Percentiles rank a stretch among this genome's conserved stretches.
phyloP scores from a whole-genome alignment of 2,329 filamentous ascomycete genomes.

The Beauveria varroae region DNA sequence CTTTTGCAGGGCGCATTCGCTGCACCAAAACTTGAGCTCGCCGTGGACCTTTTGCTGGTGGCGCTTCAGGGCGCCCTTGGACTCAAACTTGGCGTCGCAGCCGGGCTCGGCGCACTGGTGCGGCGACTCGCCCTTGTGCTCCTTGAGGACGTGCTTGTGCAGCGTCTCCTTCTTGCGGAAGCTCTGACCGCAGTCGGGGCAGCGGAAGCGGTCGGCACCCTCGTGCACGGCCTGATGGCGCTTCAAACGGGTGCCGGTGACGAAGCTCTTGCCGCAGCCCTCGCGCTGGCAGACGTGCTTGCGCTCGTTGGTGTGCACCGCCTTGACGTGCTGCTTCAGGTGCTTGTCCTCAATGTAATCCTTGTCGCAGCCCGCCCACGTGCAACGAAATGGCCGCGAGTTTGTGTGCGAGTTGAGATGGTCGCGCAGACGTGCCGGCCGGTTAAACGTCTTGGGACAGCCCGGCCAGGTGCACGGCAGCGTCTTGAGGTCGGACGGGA shows the following conservation, averaged over 20 bases:
- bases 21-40: constrained; percentile 66
- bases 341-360: constrained; percentile 82
- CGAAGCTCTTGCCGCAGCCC: constrained; percentile 72
- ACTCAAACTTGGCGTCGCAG: constrained; percentile 68
- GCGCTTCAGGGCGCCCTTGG: constrained; percentile 59
- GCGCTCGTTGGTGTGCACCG: constrained; percentile 65
- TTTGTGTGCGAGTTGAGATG: constrained; percentile 82
- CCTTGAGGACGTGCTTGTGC: constrained; percentile 70
- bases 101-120: constrained; percentile 57
- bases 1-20: constrained; percentile 51
- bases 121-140: constrained; percentile 64
- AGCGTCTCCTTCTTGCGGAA: constrained; percentile 87
- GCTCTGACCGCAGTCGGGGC: constrained; percentile 65
- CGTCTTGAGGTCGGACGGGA: constrained; percentile 67
- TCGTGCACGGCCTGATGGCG: constrained; percentile 70
- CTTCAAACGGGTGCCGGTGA: constrained; percentile 69
- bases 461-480: constrained; percentile 65
- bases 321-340: constrained; percentile 76
- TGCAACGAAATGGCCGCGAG: constrained; percentile 71
- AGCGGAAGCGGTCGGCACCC: constrained; percentile 67
- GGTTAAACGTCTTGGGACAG: constrained; percentile 80
- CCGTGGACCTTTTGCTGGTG: constrained; percentile 67
- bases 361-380: constrained; percentile 65
- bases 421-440: constrained; percentile 69
- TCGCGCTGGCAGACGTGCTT: constrained; percentile 64